Evolutionary conservation across 257 asterid genomes (phyloP).

Genomic region (Ilex aquifolium): DNA sequence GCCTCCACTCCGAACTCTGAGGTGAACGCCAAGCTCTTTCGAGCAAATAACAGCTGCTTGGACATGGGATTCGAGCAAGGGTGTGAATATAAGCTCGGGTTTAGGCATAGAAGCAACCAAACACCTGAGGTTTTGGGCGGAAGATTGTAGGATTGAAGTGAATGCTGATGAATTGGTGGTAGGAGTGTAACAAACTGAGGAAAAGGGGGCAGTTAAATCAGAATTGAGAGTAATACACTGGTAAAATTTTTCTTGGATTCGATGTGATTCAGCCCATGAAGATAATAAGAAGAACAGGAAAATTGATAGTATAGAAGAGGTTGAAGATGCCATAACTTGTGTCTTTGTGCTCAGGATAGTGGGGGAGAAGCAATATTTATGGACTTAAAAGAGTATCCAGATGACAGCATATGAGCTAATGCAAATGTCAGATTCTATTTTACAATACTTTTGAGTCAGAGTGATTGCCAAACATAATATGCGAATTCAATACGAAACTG

Average conservation of each 20-base stretch:
- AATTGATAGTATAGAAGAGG: neutral
- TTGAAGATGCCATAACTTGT: neutral
- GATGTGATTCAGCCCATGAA: neutral
- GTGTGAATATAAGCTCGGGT: too few species aligned
- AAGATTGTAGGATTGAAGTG: neutral
- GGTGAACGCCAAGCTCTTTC: neutral
- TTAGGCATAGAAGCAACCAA: neutral
- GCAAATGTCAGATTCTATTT: too few species aligned
- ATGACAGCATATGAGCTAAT: too few species aligned
- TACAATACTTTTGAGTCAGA: too few species aligned
- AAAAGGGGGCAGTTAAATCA: neutral
- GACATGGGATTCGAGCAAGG: too few species aligned
- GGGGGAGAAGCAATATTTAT: too few species aligned
- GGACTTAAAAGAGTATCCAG: too few species aligned
- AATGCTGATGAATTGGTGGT: neutral
- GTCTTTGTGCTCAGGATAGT: neutral
- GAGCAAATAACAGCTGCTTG: too few species aligned
- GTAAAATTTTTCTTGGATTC: neutral
- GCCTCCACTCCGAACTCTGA: neutral
- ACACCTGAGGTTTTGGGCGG: neutral
- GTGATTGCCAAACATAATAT: too few species aligned
- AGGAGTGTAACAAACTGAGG: neutral
- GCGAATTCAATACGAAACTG: too few species aligned
- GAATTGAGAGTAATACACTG: neutral
- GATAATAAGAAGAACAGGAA: neutral